phyloP scores from a whole-genome alignment of 345 rosid species.

The Syzygium aromaticum region DNA sequence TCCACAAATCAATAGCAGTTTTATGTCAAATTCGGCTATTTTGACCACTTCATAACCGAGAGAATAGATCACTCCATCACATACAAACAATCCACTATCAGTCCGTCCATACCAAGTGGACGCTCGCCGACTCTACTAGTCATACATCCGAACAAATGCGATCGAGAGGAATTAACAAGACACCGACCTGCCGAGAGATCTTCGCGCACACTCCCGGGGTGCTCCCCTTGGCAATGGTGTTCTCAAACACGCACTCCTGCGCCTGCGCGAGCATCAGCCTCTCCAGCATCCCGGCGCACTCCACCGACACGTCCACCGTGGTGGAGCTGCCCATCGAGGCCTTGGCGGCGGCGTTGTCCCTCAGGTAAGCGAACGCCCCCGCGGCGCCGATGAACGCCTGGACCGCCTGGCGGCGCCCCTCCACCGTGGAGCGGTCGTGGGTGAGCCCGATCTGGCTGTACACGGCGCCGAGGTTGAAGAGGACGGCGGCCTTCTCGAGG shows the following conservation, averaged over 20 bases:
- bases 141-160: background rate
- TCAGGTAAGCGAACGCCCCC: slow-evolving; percentile 65
- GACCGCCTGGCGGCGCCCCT: slow-evolving; percentile 79
- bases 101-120: background rate
- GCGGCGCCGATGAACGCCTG: slow-evolving; percentile 89
- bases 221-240: slow-evolving; percentile 91
- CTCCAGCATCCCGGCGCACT: slow-evolving; percentile 93
- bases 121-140: background rate
- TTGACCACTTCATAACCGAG: background rate
- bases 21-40: background rate
- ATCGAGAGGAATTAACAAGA: background rate
- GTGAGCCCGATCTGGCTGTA: slow-evolving; percentile 86
- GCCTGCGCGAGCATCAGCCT: slow-evolving; percentile 94
- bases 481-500: slow-evolving; percentile 84
- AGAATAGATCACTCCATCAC: background rate
- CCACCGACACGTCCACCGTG: slow-evolving; percentile 77
- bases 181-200: slow-evolving; percentile 83
- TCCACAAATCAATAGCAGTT: background rate
- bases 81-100: background rate
- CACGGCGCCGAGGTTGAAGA: slow-evolving; percentile 79
- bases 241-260: slow-evolving; percentile 96
- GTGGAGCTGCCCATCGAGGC: slow-evolving; percentile 66
- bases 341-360: slow-evolving; percentile 71
- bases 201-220: slow-evolving; percentile 94
- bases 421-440: slow-evolving; percentile 66